Percentiles rank a stretch among this genome's conserved stretches.
Conservation (phyloP, 495 filamentous ascomycete species). For the Chlorociboria aeruginascens region DNA sequence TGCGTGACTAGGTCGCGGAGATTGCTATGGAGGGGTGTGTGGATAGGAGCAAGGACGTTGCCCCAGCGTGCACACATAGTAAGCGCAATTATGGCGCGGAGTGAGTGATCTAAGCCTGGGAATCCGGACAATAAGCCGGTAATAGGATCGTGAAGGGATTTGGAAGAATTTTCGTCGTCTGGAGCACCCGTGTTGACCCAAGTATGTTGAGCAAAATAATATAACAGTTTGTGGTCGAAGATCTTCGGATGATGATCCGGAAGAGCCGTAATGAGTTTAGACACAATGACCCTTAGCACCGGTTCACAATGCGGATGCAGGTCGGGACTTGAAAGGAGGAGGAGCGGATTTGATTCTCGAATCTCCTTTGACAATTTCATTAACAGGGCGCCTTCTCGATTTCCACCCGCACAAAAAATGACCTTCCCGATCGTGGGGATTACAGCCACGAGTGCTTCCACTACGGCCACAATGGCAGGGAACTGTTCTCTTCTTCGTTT, state of each 20-base stretch:
- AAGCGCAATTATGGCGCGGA: constrained; percentile 59
- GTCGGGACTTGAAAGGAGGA: constrained; percentile 34
- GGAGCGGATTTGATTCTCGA: constrained; percentile 52
- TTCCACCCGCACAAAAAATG: constrained; percentile 75
- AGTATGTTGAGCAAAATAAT: constrained; percentile 28
- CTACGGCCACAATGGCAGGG: constrained; percentile 68
- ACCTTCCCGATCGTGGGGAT: constrained; percentile 61
- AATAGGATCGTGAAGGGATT: constrained; percentile 61
- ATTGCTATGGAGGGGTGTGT: constrained; percentile 27
- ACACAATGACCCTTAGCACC: constrained; percentile 32
- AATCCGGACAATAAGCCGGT: constrained; percentile 50
- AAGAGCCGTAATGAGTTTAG: constrained; percentile 40
- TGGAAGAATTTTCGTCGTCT: constrained; percentile 43
- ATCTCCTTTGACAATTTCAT: constrained; percentile 45
- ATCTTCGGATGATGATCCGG: constrained; percentile 29
- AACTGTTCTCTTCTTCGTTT: constrained; percentile 70
- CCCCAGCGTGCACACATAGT: constrained; percentile 70
- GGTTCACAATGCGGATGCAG: constrained; percentile 18
- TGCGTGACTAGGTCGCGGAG: constrained; percentile 21
- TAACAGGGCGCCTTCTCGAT: constrained; percentile 72
- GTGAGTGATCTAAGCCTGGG: constrained; percentile 61
- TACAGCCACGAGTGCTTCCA: constrained; percentile 56
- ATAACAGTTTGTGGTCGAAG: constrained; percentile 28
- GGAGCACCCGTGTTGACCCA: constrained; percentile 34
- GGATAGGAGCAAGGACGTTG: constrained; percentile 42